Conservation (phyloP, 2,329 filamentous ascomycete genomes). For the Claviceps sp. region DNA sequence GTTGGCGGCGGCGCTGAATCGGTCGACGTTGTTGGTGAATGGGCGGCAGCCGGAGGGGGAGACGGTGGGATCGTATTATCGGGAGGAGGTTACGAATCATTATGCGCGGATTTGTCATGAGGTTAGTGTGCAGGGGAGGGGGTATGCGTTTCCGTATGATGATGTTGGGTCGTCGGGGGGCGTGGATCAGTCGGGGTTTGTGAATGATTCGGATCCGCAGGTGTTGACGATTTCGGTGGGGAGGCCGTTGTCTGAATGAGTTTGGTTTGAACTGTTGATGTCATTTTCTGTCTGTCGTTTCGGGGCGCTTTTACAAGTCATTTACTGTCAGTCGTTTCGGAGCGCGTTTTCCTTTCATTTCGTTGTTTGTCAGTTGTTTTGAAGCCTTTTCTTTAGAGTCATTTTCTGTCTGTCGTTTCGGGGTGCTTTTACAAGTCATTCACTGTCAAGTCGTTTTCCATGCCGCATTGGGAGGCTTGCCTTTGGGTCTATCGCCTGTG, state of each 20-base stretch:
- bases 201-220: conserved; percentile 42
- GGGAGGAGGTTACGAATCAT: conserved; percentile 45
- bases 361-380: too few relatives aligned
- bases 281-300: too few relatives aligned
- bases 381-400: too few relatives aligned
- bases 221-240: conserved; percentile 45
- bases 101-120: conserved; percentile 53
- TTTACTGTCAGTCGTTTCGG: too few relatives aligned
- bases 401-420: too few relatives aligned
- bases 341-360: too few relatives aligned
- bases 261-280: background rate
- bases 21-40: conserved; percentile 49
- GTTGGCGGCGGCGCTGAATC: conserved; percentile 63
- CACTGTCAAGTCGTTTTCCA: too few relatives aligned
- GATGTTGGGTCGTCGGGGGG: conserved; percentile 46
- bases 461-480: too few relatives aligned
- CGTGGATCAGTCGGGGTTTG: conserved; percentile 47
- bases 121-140: conserved; percentile 42
- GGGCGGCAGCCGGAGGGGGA: conserved; percentile 39
- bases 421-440: too few relatives aligned
- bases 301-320: too few relatives aligned
- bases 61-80: conserved; percentile 37
- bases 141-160: conserved; percentile 62
- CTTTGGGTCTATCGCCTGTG: too few relatives aligned
- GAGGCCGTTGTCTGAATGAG: conserved; percentile 14